Evolutionary conservation across 306 rosid species (phyloP).

Genomic region (Arachis stenosperma): DNA sequence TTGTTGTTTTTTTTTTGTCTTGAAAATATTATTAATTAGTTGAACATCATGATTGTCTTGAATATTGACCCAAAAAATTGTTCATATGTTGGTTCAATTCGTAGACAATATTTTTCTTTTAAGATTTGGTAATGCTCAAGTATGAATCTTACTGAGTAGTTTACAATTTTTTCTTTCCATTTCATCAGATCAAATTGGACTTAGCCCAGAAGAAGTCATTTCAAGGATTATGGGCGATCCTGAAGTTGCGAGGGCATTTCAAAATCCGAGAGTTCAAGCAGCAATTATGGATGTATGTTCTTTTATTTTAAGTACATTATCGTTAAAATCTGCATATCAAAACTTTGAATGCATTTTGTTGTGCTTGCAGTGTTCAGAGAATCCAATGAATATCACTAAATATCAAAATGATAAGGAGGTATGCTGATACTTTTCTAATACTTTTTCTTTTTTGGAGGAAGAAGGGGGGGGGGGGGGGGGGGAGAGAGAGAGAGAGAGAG

Average conservation of each 20-base stretch:
- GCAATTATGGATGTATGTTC: conserved; percentile 97
- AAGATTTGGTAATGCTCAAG: conserved; percentile 6
- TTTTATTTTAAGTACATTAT: conserved; percentile 31
- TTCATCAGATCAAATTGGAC: conserved; percentile 94
- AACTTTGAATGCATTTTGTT: conserved; percentile 41
- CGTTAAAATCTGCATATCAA: conserved; percentile 8
- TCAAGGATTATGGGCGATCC: conserved; percentile 97
- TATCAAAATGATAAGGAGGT: conserved; percentile 99
- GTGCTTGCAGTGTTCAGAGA: conserved; percentile 89
- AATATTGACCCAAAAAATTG: conserved; percentile 4
- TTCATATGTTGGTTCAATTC: conserved; percentile 18
- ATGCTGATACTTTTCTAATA: conserved; percentile 21
- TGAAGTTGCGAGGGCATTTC: conserved; percentile 95
- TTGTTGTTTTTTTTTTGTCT: neutral
- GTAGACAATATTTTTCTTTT: conserved; percentile 1
- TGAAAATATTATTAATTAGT: neutral
- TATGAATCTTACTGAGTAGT: conserved; percentile 16
- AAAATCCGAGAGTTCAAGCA: conserved; percentile 96
- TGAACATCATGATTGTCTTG: conserved; percentile 12
- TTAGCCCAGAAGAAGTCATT: conserved; percentile 89
- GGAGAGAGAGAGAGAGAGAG: too few relatives aligned
- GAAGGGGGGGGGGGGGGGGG: too few relatives aligned
- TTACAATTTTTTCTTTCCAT: conserved; percentile 17
- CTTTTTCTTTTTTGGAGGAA: too few relatives aligned
- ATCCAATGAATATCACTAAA: conserved; percentile 83